A percentile compares a stretch with the other conserved stretches of the same genome.
phyloP scores from a whole-genome alignment of 495 filamentous ascomycete genomes.

The Amphirosellinia nigrospora region DNA sequence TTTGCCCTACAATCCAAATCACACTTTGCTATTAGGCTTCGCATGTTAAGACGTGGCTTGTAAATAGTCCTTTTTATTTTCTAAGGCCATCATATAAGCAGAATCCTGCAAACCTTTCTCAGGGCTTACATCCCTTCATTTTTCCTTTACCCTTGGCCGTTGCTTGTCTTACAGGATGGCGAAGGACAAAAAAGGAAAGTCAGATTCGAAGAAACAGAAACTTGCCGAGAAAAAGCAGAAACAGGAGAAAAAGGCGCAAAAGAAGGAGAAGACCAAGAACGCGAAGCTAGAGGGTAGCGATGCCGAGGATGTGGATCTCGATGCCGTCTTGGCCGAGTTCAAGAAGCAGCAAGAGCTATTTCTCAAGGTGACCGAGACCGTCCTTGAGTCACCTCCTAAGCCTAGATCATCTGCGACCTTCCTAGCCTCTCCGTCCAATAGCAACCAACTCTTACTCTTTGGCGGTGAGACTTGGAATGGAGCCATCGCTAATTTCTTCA shows the following conservation, averaged over 20 bases:
- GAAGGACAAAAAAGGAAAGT: slow-evolving; percentile 64
- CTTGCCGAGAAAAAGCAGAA: slow-evolving; percentile 69
- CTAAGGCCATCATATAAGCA: neutral
- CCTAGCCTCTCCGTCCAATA: slow-evolving; percentile 81
- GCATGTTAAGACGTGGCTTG: neutral
- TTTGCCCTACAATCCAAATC: neutral
- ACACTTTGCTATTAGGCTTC: neutral
- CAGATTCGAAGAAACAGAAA: slow-evolving; percentile 65
- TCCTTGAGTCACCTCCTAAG: slow-evolving; percentile 72
- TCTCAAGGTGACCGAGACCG: slow-evolving; percentile 86
- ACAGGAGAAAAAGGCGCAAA: slow-evolving; percentile 67
- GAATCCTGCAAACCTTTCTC: neutral
- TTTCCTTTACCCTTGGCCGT: neutral
- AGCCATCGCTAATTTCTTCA: slow-evolving; percentile 67
- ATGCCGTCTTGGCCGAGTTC: slow-evolving; percentile 95
- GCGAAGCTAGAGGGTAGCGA: slow-evolving; percentile 72
- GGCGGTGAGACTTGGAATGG: slow-evolving; percentile 79
- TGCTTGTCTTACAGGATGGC: slow-evolving; percentile 46
- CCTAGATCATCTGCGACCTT: slow-evolving; percentile 80
- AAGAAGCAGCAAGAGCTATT: slow-evolving; percentile 84
- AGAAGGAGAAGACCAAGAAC: slow-evolving; percentile 63
- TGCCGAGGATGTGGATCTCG: slow-evolving; percentile 90
- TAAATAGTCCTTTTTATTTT: slow-evolving; percentile 1
- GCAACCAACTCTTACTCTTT: slow-evolving; percentile 89
- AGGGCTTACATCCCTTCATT: no score